These are phyloP conservation scores for Pyrenophora seminiperda DNA, from an alignment of 2,329 filamentous ascomycete species.

Conservation along the genomic window DNA sequence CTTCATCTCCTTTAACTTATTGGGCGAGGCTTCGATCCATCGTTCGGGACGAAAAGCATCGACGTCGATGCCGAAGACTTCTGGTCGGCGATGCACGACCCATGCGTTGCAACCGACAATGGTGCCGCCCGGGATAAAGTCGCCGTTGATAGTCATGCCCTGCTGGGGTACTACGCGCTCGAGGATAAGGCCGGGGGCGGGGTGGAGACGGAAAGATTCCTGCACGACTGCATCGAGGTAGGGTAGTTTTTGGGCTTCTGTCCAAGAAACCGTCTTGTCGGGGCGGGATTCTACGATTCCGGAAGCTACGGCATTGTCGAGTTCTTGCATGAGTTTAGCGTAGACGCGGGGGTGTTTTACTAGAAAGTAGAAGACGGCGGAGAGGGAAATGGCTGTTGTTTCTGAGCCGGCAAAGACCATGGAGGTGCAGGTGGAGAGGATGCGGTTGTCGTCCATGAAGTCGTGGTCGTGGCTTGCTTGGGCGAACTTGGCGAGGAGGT, in stretches of 20 bases:
- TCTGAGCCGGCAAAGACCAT: conserved; percentile 78
- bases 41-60: conserved; percentile 71
- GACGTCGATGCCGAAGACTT: conserved; percentile 71
- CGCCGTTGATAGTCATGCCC: conserved; percentile 67
- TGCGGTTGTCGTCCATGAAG: conserved; percentile 72
- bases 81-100: conserved; percentile 71
- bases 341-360: conserved; percentile 66
- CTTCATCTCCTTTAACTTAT: conserved; percentile 68
- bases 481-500: conserved; percentile 74
- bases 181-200: conserved; percentile 72
- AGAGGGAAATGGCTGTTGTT: conserved; percentile 76
- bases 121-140: conserved; percentile 69
- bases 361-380: conserved; percentile 74
- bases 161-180: conserved; percentile 72
- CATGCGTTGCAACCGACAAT: conserved; percentile 77
- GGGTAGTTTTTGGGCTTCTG: conserved; percentile 70
- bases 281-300: conserved; percentile 54
- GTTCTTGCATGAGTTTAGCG: conserved; percentile 62
- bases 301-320: conserved; percentile 62
- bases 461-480: conserved; percentile 69
- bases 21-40: conserved; percentile 62
- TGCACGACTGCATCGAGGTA: conserved; percentile 81
- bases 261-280: conserved; percentile 69
- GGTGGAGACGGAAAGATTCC: conserved; percentile 77
- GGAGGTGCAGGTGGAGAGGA: conserved; percentile 72